Evolutionary conservation across 805 yeast species (phyloP).

Genomic region (Scheffersomyces lignosus): DNA sequence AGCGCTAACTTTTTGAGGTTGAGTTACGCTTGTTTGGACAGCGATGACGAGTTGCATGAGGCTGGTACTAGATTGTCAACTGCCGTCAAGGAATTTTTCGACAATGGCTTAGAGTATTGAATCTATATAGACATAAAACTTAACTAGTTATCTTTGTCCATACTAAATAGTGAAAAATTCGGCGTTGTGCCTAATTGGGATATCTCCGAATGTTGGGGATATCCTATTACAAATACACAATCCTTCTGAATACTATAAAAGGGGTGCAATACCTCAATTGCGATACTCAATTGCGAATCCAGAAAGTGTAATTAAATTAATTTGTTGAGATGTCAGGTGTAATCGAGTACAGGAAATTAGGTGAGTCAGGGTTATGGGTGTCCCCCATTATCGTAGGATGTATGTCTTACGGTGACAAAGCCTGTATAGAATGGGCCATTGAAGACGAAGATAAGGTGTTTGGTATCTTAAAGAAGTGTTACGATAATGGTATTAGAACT

Average conservation of each 20-base stretch:
- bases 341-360: conserved; percentile 17
- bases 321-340: background rate
- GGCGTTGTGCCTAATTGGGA: too few species aligned
- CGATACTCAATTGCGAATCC: too few species aligned
- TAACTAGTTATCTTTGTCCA: too few species aligned
- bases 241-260: too few species aligned
- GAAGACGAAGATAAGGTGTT: conserved; percentile 28
- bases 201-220: too few species aligned
- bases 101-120: conserved; percentile 1
- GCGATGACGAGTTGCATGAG: conserved; percentile 3
- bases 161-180: too few species aligned
- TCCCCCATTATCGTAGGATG: conserved; percentile 53
- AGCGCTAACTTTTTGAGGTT: conserved; percentile 5
- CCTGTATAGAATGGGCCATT: conserved; percentile 32
- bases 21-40: conserved; percentile 3
- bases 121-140: background rate
- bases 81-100: conserved; percentile 5
- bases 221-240: too few species aligned
- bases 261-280: too few species aligned
- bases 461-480: conserved; percentile 23
- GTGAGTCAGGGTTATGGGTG: conserved; percentile 48
- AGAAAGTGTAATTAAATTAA: too few species aligned
- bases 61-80: conserved; percentile 2
- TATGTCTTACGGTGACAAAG: conserved; percentile 48
- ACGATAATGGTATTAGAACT: conserved; percentile 23